Percentiles rank a stretch among this genome's conserved stretches.
phyloP scores from a whole-genome alignment of 805 yeast genomes.

The Kurtzmaniella cleridarum region DNA sequence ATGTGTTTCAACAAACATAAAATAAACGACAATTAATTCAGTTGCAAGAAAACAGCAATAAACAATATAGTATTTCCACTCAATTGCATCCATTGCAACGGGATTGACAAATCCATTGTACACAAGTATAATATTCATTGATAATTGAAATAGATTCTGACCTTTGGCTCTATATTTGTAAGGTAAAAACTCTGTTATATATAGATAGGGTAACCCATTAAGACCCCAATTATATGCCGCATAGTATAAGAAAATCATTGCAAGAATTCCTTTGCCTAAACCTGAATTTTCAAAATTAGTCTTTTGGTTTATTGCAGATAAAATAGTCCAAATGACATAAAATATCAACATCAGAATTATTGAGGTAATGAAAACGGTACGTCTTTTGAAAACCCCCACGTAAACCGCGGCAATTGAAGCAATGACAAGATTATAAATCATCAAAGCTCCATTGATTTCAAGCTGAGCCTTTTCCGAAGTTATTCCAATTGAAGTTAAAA shows the following conservation, averaged over 20 bases:
- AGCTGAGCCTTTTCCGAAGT: constrained; percentile 41
- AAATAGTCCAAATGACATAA: constrained; percentile 15
- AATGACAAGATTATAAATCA: constrained; percentile 40
- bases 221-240: constrained; percentile 20
- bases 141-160: constrained; percentile 17
- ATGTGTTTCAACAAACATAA: constrained; percentile 25
- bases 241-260: constrained; percentile 43
- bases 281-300: constrained; percentile 34
- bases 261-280: constrained; percentile 42
- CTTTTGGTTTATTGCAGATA: constrained; percentile 43
- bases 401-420: constrained; percentile 16
- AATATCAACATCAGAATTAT: constrained; percentile 5
- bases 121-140: constrained; percentile 10
- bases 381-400: constrained; percentile 20
- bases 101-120: constrained; percentile 15
- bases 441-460: constrained; percentile 46
- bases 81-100: constrained; percentile 27
- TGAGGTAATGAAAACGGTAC: constrained; percentile 23
- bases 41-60: constrained; percentile 22
- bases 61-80: constrained; percentile 32
- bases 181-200: constrained; percentile 28
- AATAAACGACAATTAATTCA: constrained; percentile 17
- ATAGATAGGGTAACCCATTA: constrained; percentile 26
- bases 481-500: constrained; percentile 49
- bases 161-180: constrained; percentile 30